Percentiles rank a stretch among this genome's conserved stretches.
Evolutionary conservation across 2,329 filamentous ascomycete genomes (phyloP).

Genomic region (Penicillium sp.): DNA sequence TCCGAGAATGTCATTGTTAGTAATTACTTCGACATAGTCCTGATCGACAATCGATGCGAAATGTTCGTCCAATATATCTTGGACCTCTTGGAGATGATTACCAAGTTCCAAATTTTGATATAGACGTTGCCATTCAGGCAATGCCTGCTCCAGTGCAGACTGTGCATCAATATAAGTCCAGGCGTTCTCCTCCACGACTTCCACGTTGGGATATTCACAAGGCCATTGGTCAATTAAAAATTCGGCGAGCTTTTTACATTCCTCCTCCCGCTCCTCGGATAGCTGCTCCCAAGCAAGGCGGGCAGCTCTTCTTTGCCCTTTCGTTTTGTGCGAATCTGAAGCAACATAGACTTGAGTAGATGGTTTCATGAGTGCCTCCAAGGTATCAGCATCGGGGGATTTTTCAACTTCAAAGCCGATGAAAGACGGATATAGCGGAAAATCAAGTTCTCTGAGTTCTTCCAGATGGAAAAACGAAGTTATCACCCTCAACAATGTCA

Average conservation of each 20-base stretch:
- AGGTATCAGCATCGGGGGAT: background rate
- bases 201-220: slow-evolving; percentile 31
- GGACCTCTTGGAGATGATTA: background rate
- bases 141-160: background rate
- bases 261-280: slow-evolving; percentile 21
- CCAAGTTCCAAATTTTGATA: background rate
- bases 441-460: background rate
- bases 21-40: no score
- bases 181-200: background rate
- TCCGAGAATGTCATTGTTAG: no score
- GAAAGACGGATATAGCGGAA: background rate
- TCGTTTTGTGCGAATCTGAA: slow-evolving; percentile 10
- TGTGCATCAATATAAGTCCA: slow-evolving; percentile 19
- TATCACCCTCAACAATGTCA: slow-evolving; percentile 41
- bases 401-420: background rate
- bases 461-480: slow-evolving; percentile 41
- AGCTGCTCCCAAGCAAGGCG: slow-evolving; percentile 24
- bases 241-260: slow-evolving; percentile 36
- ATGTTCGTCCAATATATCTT: background rate
- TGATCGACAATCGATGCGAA: background rate
- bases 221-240: slow-evolving; percentile 49
- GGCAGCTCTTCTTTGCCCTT: slow-evolving; percentile 17
- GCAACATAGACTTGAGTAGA: background rate
- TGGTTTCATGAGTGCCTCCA: background rate
- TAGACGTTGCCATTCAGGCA: background rate